Evolutionary conservation across 2,329 filamentous ascomycete genomes (phyloP).

Genomic region (Diaporthe australafricana): DNA sequence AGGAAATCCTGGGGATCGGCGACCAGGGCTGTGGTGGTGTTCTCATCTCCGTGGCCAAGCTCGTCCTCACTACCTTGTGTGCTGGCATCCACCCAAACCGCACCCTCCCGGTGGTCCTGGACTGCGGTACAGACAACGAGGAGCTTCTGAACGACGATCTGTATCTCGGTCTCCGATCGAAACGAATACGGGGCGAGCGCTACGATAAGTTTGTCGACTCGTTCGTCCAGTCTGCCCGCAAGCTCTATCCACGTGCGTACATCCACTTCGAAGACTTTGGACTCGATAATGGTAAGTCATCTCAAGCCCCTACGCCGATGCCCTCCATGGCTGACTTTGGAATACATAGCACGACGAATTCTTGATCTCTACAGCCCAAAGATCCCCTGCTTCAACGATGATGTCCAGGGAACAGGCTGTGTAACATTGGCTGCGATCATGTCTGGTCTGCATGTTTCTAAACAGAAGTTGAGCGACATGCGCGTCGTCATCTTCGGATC

Average conservation of each 20-base stretch:
- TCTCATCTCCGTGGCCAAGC: constrained; percentile 85
- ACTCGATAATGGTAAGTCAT: constrained; percentile 69
- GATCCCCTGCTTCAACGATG: constrained; percentile 90
- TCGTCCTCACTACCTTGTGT: constrained; percentile 85
- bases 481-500: constrained; percentile 83
- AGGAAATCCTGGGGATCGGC: constrained; percentile 87
- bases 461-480: constrained; percentile 74
- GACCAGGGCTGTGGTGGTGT: constrained; percentile 90
- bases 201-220: constrained; percentile 83
- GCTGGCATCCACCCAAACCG: constrained; percentile 86
- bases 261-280: constrained; percentile 95
- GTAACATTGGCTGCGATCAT: constrained; percentile 87
- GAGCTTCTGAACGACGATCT: constrained; percentile 79
- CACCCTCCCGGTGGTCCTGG: constrained; percentile 83
- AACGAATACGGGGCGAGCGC: constrained; percentile 74
- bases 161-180: constrained; percentile 80
- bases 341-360: constrained; percentile 70
- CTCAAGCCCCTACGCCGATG: background rate
- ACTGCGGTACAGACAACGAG: constrained; percentile 88
- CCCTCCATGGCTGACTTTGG: background rate
- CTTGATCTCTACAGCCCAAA: constrained; percentile 79
- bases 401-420: constrained; percentile 89
- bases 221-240: constrained; percentile 76
- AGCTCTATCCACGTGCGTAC: constrained; percentile 82
- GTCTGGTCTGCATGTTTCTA: constrained; percentile 77